Base-by-base conservation (phyloP, 768 basidiomycete species). In the Pleurotus cornucopiae region DNA sequence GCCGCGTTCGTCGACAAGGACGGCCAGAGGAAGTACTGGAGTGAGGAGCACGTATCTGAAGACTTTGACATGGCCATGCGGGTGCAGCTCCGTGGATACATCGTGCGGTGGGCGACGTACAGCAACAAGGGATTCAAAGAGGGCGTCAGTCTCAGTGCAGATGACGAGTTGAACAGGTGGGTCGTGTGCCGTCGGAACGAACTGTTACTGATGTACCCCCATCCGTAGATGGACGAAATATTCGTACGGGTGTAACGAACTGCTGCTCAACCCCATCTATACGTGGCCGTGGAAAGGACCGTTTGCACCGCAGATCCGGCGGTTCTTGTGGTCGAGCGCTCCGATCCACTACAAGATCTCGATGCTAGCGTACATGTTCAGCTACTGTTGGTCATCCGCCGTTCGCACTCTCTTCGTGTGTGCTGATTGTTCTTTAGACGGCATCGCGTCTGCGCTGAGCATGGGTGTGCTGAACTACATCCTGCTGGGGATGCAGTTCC, bases 131-230 rank as follows among this genome's bases (percentile, higher is more conserved):
- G 84, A 5, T 95, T 94, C 71, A 89, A 94, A 73, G 93, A 95
- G 64, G 93, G 93, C 55, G 93, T 95, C 18, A 86, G 84, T 4
- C 72, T 95, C 47, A 93, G 91, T 0, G 82, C 86, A 56, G 91
- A 91, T 23, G 93, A 96, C 68, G 94, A 96, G 68, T 69, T 96
- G 16, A 91, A 91, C 46, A 71, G 94, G 7, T 95, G 94, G 94
- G 30, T 34, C 6, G 7, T 34, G 30, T 34, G 30, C 7, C 30
- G 7, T 11, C 11, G 7, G 6, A 9, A 34, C 1, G 1, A 9
- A 34, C 9, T 11, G 11, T 11, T 11, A 2, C 30, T 34, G 6
- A 34, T 4, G 1, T 7, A 7, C 6, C 9, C 26, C 30, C 30
- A 3, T 34, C 2, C 9, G 30, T 9, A 34, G 30, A 7, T 34